Base-by-base conservation (phyloP, 306 rosid genomes). In the Purshia tridentata region DNA sequence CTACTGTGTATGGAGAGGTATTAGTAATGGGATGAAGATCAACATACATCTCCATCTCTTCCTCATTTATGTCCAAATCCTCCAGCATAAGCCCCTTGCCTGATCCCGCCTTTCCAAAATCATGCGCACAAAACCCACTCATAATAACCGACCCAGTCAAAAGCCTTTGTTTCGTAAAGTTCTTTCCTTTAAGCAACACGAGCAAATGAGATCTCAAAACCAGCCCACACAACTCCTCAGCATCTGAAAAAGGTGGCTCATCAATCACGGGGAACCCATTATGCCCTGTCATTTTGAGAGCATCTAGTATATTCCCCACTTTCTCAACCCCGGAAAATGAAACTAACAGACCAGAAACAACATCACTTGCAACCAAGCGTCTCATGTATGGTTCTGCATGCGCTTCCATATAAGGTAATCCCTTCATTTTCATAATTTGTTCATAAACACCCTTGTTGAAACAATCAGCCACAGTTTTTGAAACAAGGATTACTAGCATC, bases 241-340 rank as follows among this genome's bases (percentile, higher is more conserved):
- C 53, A 8, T 83, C 84, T 0, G 91, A 70, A 68, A 90, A 82
- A 53, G 98, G 98, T 0, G 97, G 98, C 73, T 87, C 97, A 40
- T 92, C 97, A 18, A 92, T 86, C 54, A 92, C 98, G 9, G 98
- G 98, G 73, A 92, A 92, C 7, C 98, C 98, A 16, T 92, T 88
- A 76, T 92, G 97, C 19, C 60, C 6, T 0, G 89, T 91, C 39
- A 69, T 50, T 77, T 69, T 84, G 35, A 91, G 75, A 23, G 81
- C 70, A 3, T 82, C 73, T 3, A 85, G 18, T 53, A 91, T 73
- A 73, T 76, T 87, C 55, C 86, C 87, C 76, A 91, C 97, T 73
- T 88, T 90, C 72, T 91, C 94, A 56, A 91, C 69, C 55, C 94
- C 89, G 19, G 87, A 85, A 71, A 91, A 87, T 0, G 84, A 74